Evolutionary conservation across 208 protist genomes (phyloP).

Genomic region (Crithidia bombi): DNA sequence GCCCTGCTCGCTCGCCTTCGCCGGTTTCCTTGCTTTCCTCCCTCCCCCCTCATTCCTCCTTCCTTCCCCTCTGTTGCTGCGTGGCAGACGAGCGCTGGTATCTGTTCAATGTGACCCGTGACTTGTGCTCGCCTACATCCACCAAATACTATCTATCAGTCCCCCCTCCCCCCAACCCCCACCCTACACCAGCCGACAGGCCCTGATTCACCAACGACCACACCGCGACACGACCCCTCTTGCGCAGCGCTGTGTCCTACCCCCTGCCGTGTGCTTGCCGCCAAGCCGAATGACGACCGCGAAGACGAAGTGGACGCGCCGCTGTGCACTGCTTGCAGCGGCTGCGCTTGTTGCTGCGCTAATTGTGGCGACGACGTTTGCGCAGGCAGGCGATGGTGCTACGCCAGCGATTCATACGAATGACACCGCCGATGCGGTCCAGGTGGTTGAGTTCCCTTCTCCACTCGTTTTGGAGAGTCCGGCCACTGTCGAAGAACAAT

Average conservation of each 20-base stretch:
- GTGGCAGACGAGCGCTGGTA: background rate
- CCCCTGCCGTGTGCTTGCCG: background rate
- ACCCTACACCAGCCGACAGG: background rate
- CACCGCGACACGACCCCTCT: background rate
- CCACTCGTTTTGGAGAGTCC: too few species aligned
- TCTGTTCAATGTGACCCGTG: background rate
- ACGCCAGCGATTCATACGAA: background rate
- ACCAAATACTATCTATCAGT: background rate
- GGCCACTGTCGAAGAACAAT: too few species aligned
- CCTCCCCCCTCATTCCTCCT: background rate
- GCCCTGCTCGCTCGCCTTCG: background rate
- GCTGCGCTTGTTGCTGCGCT: constrained; percentile 3
- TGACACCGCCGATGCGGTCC: background rate
- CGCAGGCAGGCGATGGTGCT: background rate
- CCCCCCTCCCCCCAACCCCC: background rate
- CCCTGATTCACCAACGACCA: background rate
- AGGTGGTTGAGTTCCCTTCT: too few species aligned
- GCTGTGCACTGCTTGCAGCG: constrained; percentile 4
- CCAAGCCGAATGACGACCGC: background rate
- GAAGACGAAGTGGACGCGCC: constrained; percentile 1
- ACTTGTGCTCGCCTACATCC: background rate
- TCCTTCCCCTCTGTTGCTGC: background rate
- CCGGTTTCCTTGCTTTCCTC: background rate
- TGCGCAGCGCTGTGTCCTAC: background rate
- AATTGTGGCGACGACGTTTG: background rate